phyloP scores from a whole-genome alignment of 108 stramenopile genomes.

The Nitzschia sp. region DNA sequence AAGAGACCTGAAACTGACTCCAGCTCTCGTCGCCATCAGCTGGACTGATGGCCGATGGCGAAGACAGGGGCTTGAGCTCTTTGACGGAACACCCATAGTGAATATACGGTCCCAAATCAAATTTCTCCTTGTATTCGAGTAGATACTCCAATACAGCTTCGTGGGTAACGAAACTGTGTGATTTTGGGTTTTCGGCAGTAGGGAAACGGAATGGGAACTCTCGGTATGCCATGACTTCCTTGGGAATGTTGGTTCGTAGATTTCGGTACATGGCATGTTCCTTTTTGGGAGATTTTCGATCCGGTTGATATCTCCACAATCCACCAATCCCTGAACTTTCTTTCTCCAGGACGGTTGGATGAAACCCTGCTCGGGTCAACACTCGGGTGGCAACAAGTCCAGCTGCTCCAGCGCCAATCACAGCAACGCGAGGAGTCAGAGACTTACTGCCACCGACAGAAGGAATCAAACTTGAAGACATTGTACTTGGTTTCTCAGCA shows the following conservation, averaged over 20 bases:
- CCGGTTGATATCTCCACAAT: slow-evolving; percentile 58
- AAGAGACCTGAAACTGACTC: neutral
- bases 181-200: slow-evolving; percentile 5
- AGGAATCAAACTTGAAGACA: too few species aligned
- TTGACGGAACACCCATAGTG: slow-evolving; percentile 49
- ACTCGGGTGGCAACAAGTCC: slow-evolving; percentile 74
- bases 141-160: slow-evolving; percentile 63
- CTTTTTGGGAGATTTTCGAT: neutral
- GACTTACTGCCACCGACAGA: too few species aligned
- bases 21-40: slow-evolving; percentile 7
- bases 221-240: slow-evolving; percentile 82
- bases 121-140: slow-evolving; percentile 49
- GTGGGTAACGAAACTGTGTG: slow-evolving; percentile 71
- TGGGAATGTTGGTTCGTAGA: slow-evolving; percentile 78
- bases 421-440: slow-evolving; percentile 38
- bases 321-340: slow-evolving; percentile 53
- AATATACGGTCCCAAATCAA: slow-evolving; percentile 50
- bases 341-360: slow-evolving; percentile 51
- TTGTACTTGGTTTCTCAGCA: too few species aligned
- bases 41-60: slow-evolving; percentile 5
- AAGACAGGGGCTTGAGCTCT: slow-evolving; percentile 45
- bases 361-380: slow-evolving; percentile 40
- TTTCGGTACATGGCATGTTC: slow-evolving; percentile 73
- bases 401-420: slow-evolving; percentile 82
- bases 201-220: slow-evolving; percentile 63